Base-by-base conservation (phyloP, 1,139 yeast species). In the Kluyveromyces sp. region DNA sequence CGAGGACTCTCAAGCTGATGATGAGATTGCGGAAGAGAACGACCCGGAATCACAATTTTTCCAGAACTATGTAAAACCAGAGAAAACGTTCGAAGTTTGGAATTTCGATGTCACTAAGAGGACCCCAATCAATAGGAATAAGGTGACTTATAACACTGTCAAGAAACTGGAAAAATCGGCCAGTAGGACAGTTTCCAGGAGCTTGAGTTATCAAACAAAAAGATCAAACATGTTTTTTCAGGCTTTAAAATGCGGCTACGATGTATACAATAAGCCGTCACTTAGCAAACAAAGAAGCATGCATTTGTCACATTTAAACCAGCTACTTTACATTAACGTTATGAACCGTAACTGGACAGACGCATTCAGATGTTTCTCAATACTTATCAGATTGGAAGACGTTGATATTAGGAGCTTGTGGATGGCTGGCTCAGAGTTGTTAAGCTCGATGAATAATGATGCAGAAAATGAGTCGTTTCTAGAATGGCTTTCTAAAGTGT, bases 321-420 rank as follows among this genome's bases (percentile, higher is more conserved):
- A 55, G 13, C 49, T 70, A 22, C 49, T 71, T 33, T 67, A 67
- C 46, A 30, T 66, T 4, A 63, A 68, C 43, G 57, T 80, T 3
- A 57, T 74, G 33, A 59, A 69, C 20, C 56, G 66, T 30, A 70
- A 78, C n/a, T 81, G 85, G 85, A 54, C 58, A 7, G 41, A 65
- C 13, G 81, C 83, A 0, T 77, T 75, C 52, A 69, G 69, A 44
- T 61, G 75, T n/a, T 77, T 77, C 51, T 60, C 76, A 17, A 46
- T 74, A 2, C 52, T 81, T 30, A 58, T 78, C 1, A 57, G 81
- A 42, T 56, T 74, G 1, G 74, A 74, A 1, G 59, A 60, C 1
- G 68, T 75, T 3, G 84, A 80, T 56, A 56, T 79, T 2, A 63
- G 78, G 46, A 63, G 72, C 1, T 58, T 80, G 8, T 80, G 87